Evolutionary conservation across 768 basidiomycete species (phyloP), one percentile per base, ranked within the genome.

Genomic region (Trametes cingulata): DNA sequence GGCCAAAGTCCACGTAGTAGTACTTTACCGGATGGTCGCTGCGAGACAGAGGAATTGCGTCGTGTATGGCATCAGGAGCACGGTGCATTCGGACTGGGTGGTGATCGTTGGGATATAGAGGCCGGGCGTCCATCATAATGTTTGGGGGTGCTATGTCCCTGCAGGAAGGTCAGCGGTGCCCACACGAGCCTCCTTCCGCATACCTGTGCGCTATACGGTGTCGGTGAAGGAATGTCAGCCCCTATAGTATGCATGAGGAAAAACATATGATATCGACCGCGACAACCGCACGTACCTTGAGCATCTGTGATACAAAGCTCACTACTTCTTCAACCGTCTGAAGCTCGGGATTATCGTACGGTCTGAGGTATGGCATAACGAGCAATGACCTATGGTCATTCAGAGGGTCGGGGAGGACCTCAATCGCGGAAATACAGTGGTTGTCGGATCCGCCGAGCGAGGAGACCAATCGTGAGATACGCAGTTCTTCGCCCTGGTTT

Each of bases 1-100:
- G 51, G 0, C 65, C 66, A 48, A 67, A 69, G 60, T 69, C 66
- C 56, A 69, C 65, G 27, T 65, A 63, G 62, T 47, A 64, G 56
- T 69, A 67, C 3, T 73, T 72, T 6, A 78, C 75, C 4, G 75
- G 70, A 40, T 72, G 62, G 33, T 73, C 70, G 20, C 72, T 72
- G 27, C 75, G 70, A 2, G 73, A 60, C 13, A 73, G 61, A 0
- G 73, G 72, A 17, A 55, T 42, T 20, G 75, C 53, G 3, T 65
- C 58, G 1, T 69, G 68, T 24, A 73, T 60, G 7, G 72, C 75
- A 52, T 77, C 75, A 0, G 71, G 71, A 24, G 75, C 66, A 35
- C 58, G 70, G 33, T 71, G 64, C 1, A 68, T 63, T 10, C 69
- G 65, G 8, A 75, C 41, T 5, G 66, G 66, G 47, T 67, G 66